A percentile compares a stretch with the other conserved stretches of the same genome.
Evolutionary conservation across 164 flowering plant genomes (phyloP).

Genomic region (Saururus chinensis): DNA sequence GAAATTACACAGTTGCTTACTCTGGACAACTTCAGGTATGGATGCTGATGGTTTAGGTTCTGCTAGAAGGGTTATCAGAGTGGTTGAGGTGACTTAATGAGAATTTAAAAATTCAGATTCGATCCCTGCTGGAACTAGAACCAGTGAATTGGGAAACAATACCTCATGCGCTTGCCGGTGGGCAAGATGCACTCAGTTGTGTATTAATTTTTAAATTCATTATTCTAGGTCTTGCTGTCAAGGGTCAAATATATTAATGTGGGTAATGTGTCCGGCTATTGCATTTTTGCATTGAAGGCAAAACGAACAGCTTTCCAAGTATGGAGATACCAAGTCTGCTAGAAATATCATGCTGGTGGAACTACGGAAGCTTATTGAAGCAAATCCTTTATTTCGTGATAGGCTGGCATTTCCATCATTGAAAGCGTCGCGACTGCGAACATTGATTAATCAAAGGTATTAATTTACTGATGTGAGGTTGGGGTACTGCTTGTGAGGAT

Average conservation of each 20-base stretch:
- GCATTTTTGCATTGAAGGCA: slow-evolving; percentile 34
- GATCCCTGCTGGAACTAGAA: too few species aligned
- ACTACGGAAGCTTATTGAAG: slow-evolving; percentile 77
- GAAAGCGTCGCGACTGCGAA: slow-evolving; percentile 57
- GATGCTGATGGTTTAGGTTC: not conserved
- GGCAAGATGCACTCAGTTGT: too few species aligned
- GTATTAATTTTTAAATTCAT: too few species aligned
- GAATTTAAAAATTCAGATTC: too few species aligned
- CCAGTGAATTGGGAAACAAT: not conserved
- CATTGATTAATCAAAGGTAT: slow-evolving; percentile 84
- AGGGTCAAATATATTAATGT: not conserved
- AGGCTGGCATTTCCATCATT: slow-evolving; percentile 67
- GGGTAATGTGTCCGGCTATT: slow-evolving; percentile 3
- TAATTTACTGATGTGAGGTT: not conserved
- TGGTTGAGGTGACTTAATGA: too few species aligned
- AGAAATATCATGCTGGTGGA: slow-evolving; percentile 72
- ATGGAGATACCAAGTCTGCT: slow-evolving; percentile 79
- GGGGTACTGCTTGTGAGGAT: too few species aligned
- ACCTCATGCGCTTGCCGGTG: not conserved
- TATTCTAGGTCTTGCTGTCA: too few species aligned
- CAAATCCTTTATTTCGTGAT: slow-evolving; percentile 77
- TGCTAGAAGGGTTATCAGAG: not conserved
- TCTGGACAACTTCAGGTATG: slow-evolving; percentile 72
- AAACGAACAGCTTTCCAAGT: slow-evolving; percentile 80
- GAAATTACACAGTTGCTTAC: slow-evolving; percentile 78